Base-by-base conservation (phyloP, 148 eudicot species). In the Fagopyrum tataricum region DNA sequence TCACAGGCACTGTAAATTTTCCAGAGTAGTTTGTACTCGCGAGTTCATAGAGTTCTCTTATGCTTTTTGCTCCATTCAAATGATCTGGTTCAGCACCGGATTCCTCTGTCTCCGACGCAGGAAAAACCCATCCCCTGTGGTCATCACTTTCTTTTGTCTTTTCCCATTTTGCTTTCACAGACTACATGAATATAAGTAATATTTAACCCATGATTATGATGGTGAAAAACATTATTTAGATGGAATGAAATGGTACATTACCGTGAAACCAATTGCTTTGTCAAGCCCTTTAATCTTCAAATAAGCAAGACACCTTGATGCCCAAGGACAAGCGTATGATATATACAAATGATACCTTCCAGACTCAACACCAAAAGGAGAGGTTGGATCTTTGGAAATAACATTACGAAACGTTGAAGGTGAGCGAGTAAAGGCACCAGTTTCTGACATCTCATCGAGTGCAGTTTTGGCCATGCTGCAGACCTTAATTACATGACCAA, bases 261-360 rank as follows among this genome's bases (percentile, higher is more conserved):
- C 97, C 52, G 87, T 75, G 82, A 82, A 88, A 81, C 87, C 77
- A 81, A 94, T 88, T 68, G 87, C 96, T 72, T 87, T 84, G 26
- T 88, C 90, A 21, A 94, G 96, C 61, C 98, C 96, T 84, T 91
- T 91, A 48, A 91, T 81, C 78, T 91, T 85, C 67, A 94, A 77
- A 78, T 78, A 76, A 43, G 96, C 83, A 41, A 89, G 87, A 70
- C 98, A 94, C 74, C 98, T 83, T 44, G 84, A 83, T 42, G 98
- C 96, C 97, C 96, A 94, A 17, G 98, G 97, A 79, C 98, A 94
- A 21, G 96, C 98, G 79, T 91, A 94, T 10, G 98, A 91, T 77
- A 94, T 75, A 66, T 94, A 94, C 18, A 94, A 79, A 75, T 94
- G 97, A 78, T 94, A 91, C 84, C 98, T 87, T 74, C 98, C 97